Percentiles rank a stretch among this genome's conserved stretches.
These are phyloP conservation scores for Plasmopara viticola DNA, from an alignment of 352 stramenopile species.

Conservation along the genomic window DNA sequence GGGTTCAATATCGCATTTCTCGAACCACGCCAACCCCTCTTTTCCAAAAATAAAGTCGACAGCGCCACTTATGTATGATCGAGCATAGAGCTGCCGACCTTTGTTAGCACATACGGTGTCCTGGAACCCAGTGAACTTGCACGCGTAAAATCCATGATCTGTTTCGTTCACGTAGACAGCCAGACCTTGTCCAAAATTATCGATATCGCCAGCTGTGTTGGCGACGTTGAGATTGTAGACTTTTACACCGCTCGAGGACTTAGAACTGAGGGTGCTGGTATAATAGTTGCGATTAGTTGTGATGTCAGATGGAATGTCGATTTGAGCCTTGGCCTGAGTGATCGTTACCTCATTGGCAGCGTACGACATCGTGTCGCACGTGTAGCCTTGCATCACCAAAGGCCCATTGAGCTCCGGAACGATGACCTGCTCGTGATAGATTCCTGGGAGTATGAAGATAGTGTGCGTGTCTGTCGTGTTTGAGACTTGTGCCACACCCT, in stretches of 20 bases:
- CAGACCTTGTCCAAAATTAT: slow-evolving; percentile 8
- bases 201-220: slow-evolving; percentile 6
- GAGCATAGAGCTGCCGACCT: slow-evolving; percentile 3
- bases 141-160: slow-evolving; percentile 10
- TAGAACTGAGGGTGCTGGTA: slow-evolving; percentile 1
- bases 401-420: neutral
- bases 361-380: slow-evolving; percentile 2
- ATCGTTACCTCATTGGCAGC: slow-evolving; percentile 6
- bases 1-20: slow-evolving; percentile 3
- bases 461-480: slow-evolving; percentile 9
- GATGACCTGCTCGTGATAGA: slow-evolving; percentile 4
- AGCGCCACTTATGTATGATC: slow-evolving; percentile 5
- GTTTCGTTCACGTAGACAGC: slow-evolving; percentile 8
- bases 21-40: slow-evolving; percentile 3
- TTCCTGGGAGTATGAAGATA: slow-evolving; percentile 6
- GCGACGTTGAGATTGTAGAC: slow-evolving; percentile 18
- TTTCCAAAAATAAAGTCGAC: slow-evolving; percentile 10
- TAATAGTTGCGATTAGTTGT: neutral
- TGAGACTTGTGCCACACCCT: slow-evolving; percentile 5
- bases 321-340: slow-evolving; percentile 5
- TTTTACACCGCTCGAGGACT: slow-evolving; percentile 7
- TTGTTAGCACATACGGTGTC: slow-evolving; percentile 8
- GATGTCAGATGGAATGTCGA: neutral
- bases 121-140: slow-evolving; percentile 11
- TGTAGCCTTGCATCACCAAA: slow-evolving; percentile 4